Evolutionary conservation across 202 grass and related monocot genomes (phyloP), one percentile per base, ranked within the genome.

Genomic region (Schoenoplectus tabernaemontani): DNA sequence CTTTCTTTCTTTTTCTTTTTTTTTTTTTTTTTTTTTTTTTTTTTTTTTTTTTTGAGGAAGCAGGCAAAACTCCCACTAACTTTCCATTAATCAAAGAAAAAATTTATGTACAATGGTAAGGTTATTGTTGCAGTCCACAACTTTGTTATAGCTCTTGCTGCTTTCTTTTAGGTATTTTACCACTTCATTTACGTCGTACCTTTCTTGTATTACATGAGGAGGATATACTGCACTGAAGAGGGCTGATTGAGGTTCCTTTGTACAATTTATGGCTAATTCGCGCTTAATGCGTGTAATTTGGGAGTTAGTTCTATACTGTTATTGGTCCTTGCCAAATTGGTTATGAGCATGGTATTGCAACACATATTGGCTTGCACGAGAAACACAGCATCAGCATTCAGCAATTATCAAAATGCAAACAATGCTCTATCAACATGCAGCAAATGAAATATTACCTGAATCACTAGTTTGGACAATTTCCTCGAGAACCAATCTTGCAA

Each of bases 381-480:
- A 2, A 41, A 30, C 38, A 48, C 13, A 56, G 9, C 73, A 19
- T 28, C 28, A 28, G 28, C 28, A 28, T 28, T 77, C 15, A 20
- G 74, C 51, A 41, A 77, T 57, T 37, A 59, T 58, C 2, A 77
- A 70, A 62, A 28, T 60, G 42, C 22, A 61, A 41, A 43, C n/a
- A 60, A 78, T 39, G 12, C 36, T 78, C 28, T 28, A 20, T 16
- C 54, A 59, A 41, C 42, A 71, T 22, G 23, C 20, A 47, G 23
- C 20, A 33, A 33, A 67, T 15, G 30, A 36, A 82, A 36, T 46
- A 80, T 93, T 94, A 91, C 91, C 92, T 46, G 89, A 92, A 77
- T 90, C 95, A 65, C 88, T 85, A 20, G 91, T 94, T 83, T 85
- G 95, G 56, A 66, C 89, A 43, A 94, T 58, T 83, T 53, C 85